Percentiles rank a stretch among this genome's conserved stretches.
Evolutionary conservation across 768 basidiomycete species (phyloP).

Genomic region (Chalciporus sphaerocephalus): DNA sequence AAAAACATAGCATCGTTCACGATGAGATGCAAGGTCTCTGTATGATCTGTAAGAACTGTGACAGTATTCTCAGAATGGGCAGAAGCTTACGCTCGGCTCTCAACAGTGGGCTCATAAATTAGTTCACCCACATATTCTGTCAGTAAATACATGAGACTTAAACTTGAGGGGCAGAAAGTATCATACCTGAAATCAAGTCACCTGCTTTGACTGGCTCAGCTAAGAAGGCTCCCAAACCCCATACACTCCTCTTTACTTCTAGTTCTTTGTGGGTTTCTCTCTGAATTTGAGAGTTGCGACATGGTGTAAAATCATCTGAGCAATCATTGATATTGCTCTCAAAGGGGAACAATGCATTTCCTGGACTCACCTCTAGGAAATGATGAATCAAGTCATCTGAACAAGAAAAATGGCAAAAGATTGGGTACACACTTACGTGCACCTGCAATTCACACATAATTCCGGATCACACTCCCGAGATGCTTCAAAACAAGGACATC

Average conservation of each 20-base stretch:
- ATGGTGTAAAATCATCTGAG: conserved; percentile 34
- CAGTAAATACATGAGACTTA: not conserved
- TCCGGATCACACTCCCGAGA: conserved; percentile 67
- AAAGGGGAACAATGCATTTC: not conserved
- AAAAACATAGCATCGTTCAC: conserved; percentile 60
- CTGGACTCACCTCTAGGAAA: conserved; percentile 24
- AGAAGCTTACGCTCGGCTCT: conserved; percentile 47
- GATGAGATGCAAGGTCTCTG: conserved; percentile 44
- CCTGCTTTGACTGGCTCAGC: conserved; percentile 38
- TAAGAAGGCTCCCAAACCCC: conserved; percentile 55
- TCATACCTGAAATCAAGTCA: conserved; percentile 46
- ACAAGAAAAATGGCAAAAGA: not conserved
- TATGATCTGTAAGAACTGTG: not conserved
- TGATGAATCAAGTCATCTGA: not conserved
- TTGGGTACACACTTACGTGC: conserved; percentile 36
- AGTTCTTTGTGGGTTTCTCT: conserved; percentile 39
- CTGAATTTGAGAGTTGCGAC: conserved; percentile 51
- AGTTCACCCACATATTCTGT: conserved; percentile 69
- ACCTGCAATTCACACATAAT: conserved; percentile 50
- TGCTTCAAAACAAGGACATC: conserved; percentile 50
- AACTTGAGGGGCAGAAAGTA: not conserved
- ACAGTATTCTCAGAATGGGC: not conserved
- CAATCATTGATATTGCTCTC: not conserved
- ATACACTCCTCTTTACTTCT: conserved; percentile 41
- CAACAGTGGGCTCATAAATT: conserved; percentile 44